Base-by-base conservation (phyloP, 2,329 filamentous ascomycete species). In the Trichoderma simmonsii region DNA sequence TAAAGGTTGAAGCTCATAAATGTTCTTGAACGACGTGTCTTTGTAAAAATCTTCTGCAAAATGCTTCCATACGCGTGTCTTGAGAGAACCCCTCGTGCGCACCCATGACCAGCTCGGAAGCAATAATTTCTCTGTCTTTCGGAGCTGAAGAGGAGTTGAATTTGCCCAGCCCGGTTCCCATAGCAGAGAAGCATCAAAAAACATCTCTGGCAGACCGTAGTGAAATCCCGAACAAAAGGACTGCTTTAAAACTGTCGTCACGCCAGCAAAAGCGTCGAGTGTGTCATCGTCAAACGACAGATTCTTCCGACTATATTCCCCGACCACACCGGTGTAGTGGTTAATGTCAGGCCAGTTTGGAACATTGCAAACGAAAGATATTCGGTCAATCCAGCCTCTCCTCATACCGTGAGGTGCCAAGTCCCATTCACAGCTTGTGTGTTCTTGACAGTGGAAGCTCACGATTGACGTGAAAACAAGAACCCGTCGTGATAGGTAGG, bases 51-150 rank as follows among this genome's bases (percentile, higher is more conserved):
- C 15, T 18, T 18, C 1, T 43, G 36, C 36, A 43, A 43, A 39
- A 39, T 0, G 0, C 6, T 18, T 1, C 14, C 36, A 39, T 2
- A 39, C 15, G 0, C 0, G 0, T 18, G 15, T 18, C 15, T 0
- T 0, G 6, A 18, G 7, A 8, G 36, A 8, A 8, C 36, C 36
- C 36, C 1, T 43, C 15, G 15, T 18, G 1, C 36, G 15, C 6
- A 43, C 15, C 36, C 36, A 43, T 43, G 36, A 43, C 36, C 36
- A 43, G 15, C 36, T 43, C 7, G 36, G 36, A 43, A 43, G 36
- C 18, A 1, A 8, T 4, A 43, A 9, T n/a, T 8, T 43, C 36
- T 43, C 0, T 43, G 36, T 43, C 15, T 18, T 18, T 18, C 36
- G 15, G 15, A 18, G 36, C 36, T n/a, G 36, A 43, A 1, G 36